phyloP scores from a whole-genome alignment of 352 stramenopile species.

The Globisporangium yorkense region DNA sequence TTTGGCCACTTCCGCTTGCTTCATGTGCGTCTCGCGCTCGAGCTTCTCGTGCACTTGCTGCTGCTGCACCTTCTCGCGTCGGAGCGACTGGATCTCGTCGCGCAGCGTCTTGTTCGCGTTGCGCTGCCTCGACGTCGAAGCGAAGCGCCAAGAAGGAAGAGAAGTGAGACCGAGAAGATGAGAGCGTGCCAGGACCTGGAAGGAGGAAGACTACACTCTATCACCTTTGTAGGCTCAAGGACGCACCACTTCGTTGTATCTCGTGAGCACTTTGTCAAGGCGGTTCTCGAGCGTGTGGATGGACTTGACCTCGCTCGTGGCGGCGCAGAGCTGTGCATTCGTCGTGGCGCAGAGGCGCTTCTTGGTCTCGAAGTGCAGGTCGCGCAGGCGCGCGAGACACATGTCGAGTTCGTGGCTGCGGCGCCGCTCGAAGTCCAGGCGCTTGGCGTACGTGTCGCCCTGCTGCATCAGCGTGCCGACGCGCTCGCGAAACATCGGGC shows the following conservation, averaged over 20 bases:
- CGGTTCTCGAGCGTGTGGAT: constrained; percentile 77
- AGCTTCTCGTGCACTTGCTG: constrained; percentile 72
- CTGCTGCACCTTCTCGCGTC: constrained; percentile 77
- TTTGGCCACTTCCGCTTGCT: constrained; percentile 79
- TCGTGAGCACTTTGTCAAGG: constrained; percentile 78
- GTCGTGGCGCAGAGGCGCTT: constrained; percentile 45
- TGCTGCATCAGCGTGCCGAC: constrained; percentile 65
- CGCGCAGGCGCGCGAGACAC: constrained; percentile 22
- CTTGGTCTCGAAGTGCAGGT: constrained; percentile 45
- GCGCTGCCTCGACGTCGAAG: constrained; percentile 20
- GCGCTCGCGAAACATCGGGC: constrained; percentile 62
- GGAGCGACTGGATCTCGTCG: constrained; percentile 71
- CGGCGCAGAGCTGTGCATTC: constrained; percentile 38
- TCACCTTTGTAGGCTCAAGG: background rate
- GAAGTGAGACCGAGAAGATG: background rate
- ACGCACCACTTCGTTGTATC: constrained; percentile 71
- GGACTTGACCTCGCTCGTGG: constrained; percentile 50
- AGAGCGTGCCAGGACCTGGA: background rate
- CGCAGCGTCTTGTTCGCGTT: constrained; percentile 78
- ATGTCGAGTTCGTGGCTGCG: constrained; percentile 47
- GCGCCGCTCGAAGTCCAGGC: constrained; percentile 49
- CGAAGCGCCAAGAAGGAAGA: background rate
- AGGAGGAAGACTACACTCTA: background rate
- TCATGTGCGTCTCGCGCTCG: constrained; percentile 78
- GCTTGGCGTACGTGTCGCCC: constrained; percentile 67